Conservation (phyloP, 192 early-diverging fungal species). For the Backusella parvicylindrica region DNA sequence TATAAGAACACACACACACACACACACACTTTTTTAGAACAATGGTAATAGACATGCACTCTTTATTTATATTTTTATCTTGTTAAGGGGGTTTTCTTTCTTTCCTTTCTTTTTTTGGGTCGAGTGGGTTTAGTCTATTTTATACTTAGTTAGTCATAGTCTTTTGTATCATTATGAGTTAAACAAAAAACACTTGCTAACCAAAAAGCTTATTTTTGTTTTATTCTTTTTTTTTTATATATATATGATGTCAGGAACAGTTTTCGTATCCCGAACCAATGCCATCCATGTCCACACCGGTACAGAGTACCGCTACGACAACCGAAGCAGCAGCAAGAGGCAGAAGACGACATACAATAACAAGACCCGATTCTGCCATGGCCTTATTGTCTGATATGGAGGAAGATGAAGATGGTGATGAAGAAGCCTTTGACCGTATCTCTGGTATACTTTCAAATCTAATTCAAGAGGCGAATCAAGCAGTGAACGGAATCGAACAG, state of each 20-base stretch:
- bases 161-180: not conserved
- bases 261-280: slow-evolving; percentile 10
- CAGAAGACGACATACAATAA: slow-evolving; percentile 6
- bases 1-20: too few species aligned
- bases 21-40: not conserved
- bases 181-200: not conserved
- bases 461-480: slow-evolving; percentile 32
- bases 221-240: not conserved
- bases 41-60: not conserved
- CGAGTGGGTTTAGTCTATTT: not conserved
- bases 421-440: slow-evolving; percentile 28
- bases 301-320: not conserved
- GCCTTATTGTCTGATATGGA: slow-evolving; percentile 9
- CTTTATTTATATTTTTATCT: not conserved
- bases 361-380: slow-evolving; percentile 15
- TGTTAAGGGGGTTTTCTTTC: not conserved
- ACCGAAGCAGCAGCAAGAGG: not conserved
- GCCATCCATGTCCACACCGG: slow-evolving; percentile 13
- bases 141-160: not conserved
- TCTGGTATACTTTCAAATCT: slow-evolving; percentile 28
- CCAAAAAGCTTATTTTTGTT: not conserved
- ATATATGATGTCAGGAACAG: not conserved
- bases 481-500: slow-evolving; percentile 16
- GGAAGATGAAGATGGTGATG: slow-evolving; percentile 10
- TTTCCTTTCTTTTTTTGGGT: not conserved